Conservation (phyloP, 352 stramenopile species). For the Phytophthora vignae region DNA sequence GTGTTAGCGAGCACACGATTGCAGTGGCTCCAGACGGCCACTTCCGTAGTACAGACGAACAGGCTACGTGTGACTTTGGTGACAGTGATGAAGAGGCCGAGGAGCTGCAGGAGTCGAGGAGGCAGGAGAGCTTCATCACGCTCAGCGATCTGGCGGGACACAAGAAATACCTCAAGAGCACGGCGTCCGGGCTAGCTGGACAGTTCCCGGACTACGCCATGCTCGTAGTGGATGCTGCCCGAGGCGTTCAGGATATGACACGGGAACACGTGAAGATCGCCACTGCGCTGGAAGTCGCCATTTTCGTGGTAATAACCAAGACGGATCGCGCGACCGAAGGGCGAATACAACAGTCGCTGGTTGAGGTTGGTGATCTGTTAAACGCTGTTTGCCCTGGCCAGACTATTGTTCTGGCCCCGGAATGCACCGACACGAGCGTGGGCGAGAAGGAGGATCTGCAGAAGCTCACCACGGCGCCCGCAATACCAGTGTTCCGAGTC, state of each 20-base stretch:
- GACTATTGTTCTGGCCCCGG: slow-evolving; percentile 21
- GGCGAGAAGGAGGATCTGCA: slow-evolving; percentile 22
- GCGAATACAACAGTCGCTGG: slow-evolving; percentile 58
- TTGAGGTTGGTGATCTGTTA: slow-evolving; percentile 58
- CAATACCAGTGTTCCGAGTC: slow-evolving; percentile 68
- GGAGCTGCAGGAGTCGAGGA: slow-evolving; percentile 23
- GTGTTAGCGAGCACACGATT: slow-evolving; percentile 90
- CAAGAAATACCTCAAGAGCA: slow-evolving; percentile 92
- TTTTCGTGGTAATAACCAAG: slow-evolving; percentile 90
- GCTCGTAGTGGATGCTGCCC: slow-evolving; percentile 77
- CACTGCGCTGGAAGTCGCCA: slow-evolving; percentile 66
- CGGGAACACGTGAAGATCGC: slow-evolving; percentile 83
- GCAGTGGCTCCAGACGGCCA: slow-evolving; percentile 68
- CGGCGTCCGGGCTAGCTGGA: slow-evolving; percentile 80
- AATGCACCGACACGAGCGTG: slow-evolving; percentile 10
- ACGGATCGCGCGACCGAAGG: slow-evolving; percentile 52
- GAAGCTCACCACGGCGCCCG: slow-evolving; percentile 16
- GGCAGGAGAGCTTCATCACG: slow-evolving; percentile 55
- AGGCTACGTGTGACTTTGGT: slow-evolving; percentile 57
- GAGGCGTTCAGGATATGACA: slow-evolving; percentile 80
- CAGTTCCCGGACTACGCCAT: slow-evolving; percentile 90
- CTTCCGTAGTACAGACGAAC: slow-evolving; percentile 60
- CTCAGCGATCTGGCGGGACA: slow-evolving; percentile 85
- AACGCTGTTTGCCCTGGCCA: slow-evolving; percentile 41
- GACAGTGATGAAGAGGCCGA: slow-evolving; percentile 51